Evolutionary conservation across 31 red algal species (phyloP), one percentile per base, ranked within the genome.

Genomic region (Odonthalia washingtoniensis): DNA sequence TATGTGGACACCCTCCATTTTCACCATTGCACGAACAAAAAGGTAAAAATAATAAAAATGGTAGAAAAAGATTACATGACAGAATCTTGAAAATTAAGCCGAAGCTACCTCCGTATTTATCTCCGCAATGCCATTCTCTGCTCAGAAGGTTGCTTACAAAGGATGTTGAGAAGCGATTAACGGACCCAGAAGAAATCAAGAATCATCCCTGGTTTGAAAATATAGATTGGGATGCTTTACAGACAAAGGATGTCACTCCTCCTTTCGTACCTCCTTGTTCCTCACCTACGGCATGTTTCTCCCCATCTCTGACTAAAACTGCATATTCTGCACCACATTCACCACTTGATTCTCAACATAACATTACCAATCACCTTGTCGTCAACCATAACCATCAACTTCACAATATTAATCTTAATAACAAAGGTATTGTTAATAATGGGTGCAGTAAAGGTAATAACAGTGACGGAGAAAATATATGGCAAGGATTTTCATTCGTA

Each of bases 1-100:
- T 99, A 16, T 92, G 86, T 34, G 97, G 97, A 36, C 83, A 90
- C 65, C 94, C 95, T 40, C 97, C 97, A 42, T 99, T 97, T 64
- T 94, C 85, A 24, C 84, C 85, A 38, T 49, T 88, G 63, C 86
- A 91, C 73, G 86, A 94, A 62, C 49, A 21, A 14, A 88, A 94
- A 46, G 88, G 87, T 35, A 83, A 88, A 45, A 39, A 78, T 36
- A 86, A 84, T 27, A 75, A 83, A 36, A 28, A 45, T 32, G 68
- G 75, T 46, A 77, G 95, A 62, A 90, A 85, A 79, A 72, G 86
- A 18, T 80, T 96, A 66, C 89, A 94, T 73, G 87, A 96, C n/a
- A 91, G 94, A 40, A 96, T 96, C 41, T 40, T 96, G 70, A 86
- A 88, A 33, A 80, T 75, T 67, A 93, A 95, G 65, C 75, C 91